Evolutionary conservation across 2,329 filamentous ascomycete species (phyloP).

Genomic region (Sporothrix schenckii): DNA sequence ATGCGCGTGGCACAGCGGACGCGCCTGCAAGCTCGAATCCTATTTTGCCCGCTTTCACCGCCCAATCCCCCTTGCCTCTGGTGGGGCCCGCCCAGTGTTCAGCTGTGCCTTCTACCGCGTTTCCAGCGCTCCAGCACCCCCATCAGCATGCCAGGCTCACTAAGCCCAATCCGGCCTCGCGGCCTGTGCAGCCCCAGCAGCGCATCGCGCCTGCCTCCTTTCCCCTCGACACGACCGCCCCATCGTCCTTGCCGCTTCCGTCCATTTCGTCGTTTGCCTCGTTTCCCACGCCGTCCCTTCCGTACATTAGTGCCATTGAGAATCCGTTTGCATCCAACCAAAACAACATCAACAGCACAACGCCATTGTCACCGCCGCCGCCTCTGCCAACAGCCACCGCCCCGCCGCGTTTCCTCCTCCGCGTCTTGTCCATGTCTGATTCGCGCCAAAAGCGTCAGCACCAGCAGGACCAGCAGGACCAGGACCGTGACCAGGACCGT

Average conservation of each 20-base stretch:
- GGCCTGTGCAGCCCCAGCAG: conserved; percentile 18
- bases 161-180: conserved; percentile 33
- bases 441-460: conserved; percentile 25
- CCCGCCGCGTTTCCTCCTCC: conserved; percentile 24
- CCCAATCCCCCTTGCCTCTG: neutral
- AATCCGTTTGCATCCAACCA: neutral
- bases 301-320: neutral
- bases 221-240: conserved; percentile 1
- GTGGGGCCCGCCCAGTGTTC: conserved; percentile 18
- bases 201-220: neutral
- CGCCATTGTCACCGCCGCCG: neutral
- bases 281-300: conserved; percentile 21
- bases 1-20: neutral
- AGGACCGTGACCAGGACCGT: neutral
- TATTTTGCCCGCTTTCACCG: conserved; percentile 30
- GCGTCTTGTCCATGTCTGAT: conserved; percentile 34
- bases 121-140: neutral
- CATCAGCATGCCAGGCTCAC: conserved; percentile 18
- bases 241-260: conserved; percentile 14
- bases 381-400: neutral
- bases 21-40: neutral
- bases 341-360: neutral
- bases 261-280: conserved; percentile 24
- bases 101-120: neutral
- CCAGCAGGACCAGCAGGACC: neutral